Conservation (phyloP, 2,329 filamentous ascomycete species). For the Diaporthe batatas region DNA sequence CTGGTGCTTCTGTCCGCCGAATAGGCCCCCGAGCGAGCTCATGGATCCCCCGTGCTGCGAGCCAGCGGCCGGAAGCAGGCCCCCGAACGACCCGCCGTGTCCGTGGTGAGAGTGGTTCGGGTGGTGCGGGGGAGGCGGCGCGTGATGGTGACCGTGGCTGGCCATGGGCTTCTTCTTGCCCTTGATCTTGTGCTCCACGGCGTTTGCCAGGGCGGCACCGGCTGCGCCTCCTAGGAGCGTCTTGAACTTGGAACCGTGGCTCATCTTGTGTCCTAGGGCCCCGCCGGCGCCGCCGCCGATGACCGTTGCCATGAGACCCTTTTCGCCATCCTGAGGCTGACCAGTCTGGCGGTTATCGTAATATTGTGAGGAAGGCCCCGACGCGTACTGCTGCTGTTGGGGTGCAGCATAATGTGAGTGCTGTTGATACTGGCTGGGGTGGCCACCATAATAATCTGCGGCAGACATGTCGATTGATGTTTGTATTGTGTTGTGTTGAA, state of each 20-base stretch:
- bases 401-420: conserved; percentile 38
- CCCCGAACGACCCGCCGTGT: conserved; percentile 9
- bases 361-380: conserved; percentile 28
- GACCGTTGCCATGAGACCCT: conserved; percentile 67
- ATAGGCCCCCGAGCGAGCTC: background rate
- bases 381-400: conserved; percentile 42
- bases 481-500: background rate
- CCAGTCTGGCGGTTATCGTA: conserved; percentile 29
- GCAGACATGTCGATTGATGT: conserved; percentile 44
- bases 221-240: conserved; percentile 65
- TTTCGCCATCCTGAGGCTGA: conserved; percentile 59
- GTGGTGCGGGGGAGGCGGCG: conserved; percentile 17
- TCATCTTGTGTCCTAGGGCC: conserved; percentile 66
- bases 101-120: conserved; percentile 39
- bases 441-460: conserved; percentile 45
- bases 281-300: conserved; percentile 67
- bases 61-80: background rate
- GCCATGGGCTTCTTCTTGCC: conserved; percentile 41
- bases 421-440: conserved; percentile 35
- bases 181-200: conserved; percentile 60
- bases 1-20: background rate
- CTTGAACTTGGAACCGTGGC: conserved; percentile 63
- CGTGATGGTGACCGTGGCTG: conserved; percentile 40
- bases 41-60: background rate
- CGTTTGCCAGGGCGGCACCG: conserved; percentile 68